These are phyloP conservation scores for Solanum piurae DNA, from an alignment of 257 asterid species.

Conservation along the genomic window DNA sequence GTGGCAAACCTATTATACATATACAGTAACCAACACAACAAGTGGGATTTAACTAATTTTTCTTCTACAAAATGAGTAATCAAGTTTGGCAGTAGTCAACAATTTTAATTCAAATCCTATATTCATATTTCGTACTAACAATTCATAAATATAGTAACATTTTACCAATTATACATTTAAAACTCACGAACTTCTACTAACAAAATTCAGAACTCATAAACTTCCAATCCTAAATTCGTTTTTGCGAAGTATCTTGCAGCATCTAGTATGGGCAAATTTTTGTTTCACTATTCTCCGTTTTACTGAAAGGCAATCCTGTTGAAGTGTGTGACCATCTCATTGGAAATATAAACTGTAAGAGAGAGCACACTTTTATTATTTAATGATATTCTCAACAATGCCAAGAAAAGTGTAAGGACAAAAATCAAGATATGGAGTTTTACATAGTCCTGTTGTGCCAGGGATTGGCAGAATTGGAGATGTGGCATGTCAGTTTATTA, in stretches of 20 bases:
- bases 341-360: too few relatives aligned
- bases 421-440: too few relatives aligned
- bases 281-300: too few relatives aligned
- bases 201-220: background rate
- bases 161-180: background rate
- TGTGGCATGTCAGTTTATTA: background rate
- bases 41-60: background rate
- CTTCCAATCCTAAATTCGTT: too few relatives aligned
- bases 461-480: background rate
- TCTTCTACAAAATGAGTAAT: background rate
- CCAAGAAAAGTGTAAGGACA: too few relatives aligned
- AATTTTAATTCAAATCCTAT: background rate
- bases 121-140: background rate
- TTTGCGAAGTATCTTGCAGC: background rate
- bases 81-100: background rate
- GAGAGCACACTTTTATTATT: too few relatives aligned
- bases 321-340: too few relatives aligned
- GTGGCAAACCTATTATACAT: too few relatives aligned
- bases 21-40: background rate
- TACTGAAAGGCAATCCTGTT: too few relatives aligned
- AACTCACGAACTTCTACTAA: background rate
- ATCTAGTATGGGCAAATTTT: too few relatives aligned
- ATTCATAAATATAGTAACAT: background rate
- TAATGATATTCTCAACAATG: too few relatives aligned
- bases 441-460: background rate